Evolutionary conservation across 2,329 filamentous ascomycete species (phyloP).

Genomic region (Epichloe sibirici): DNA sequence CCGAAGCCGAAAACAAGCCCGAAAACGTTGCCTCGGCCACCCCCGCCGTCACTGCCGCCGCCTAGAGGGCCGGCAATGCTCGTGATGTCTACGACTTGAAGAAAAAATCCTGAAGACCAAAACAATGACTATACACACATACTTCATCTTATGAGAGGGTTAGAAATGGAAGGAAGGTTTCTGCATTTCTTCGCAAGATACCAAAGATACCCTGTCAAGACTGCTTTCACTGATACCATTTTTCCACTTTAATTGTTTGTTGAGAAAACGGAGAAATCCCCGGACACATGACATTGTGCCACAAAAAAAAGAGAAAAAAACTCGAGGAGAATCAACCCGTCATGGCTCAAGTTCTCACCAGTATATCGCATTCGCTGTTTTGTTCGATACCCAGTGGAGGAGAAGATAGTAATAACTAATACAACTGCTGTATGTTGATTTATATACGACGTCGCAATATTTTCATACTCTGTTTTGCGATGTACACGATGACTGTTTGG

Average conservation of each 20-base stretch:
- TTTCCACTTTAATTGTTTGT: conserved; percentile 19
- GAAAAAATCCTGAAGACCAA: conserved; percentile 11
- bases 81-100: conserved; percentile 16
- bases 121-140: conserved; percentile 14
- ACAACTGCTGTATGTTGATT: conserved; percentile 24
- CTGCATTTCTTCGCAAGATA: conserved; percentile 41
- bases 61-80: conserved; percentile 26
- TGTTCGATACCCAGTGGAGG: conserved; percentile 28
- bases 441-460: too few relatives aligned
- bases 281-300: conserved; percentile 10
- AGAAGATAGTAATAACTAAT: conserved; percentile 33
- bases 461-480: too few relatives aligned
- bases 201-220: conserved; percentile 43
- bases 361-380: conserved; percentile 17
- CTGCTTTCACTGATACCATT: conserved; percentile 34
- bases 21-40: conserved; percentile 28
- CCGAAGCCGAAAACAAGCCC: conserved; percentile 29
- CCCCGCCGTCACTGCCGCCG: conserved; percentile 38
- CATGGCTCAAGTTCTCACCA: conserved; percentile 12
- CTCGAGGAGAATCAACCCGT: background rate
- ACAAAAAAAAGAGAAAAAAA: conserved; percentile 11
- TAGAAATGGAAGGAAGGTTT: conserved; percentile 35
- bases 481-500: too few relatives aligned
- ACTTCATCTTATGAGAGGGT: conserved; percentile 26
- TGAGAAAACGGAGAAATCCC: conserved; percentile 10